Conservation (phyloP, 441 rosid species). For the Lepidium campestre region DNA sequence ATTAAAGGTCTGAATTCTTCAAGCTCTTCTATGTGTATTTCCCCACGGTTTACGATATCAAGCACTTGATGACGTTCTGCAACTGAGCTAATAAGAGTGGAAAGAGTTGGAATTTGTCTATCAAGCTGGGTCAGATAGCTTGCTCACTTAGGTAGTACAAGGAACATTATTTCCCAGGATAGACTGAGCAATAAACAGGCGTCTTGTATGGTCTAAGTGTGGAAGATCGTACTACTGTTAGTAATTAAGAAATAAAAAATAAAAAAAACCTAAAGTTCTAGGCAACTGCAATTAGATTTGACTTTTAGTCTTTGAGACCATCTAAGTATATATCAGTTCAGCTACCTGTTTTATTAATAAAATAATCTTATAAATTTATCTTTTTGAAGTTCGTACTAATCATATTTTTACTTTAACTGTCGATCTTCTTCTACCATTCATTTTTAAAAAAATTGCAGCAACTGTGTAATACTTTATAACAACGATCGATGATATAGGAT, state of each 20-base stretch:
- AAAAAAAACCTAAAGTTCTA: constrained; percentile 26
- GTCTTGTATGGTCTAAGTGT: constrained; percentile 66
- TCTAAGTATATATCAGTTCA: constrained; percentile 28
- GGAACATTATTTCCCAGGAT: constrained; percentile 40
- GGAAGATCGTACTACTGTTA: constrained; percentile 49
- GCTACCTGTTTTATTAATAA: constrained; percentile 23
- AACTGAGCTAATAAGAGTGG: constrained; percentile 52
- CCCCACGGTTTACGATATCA: constrained; percentile 45
- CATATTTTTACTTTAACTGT: neutral
- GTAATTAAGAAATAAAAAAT: constrained; percentile 29
- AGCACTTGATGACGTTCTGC: constrained; percentile 53
- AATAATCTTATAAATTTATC: neutral
- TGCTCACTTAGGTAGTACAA: constrained; percentile 54
- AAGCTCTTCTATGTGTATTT: constrained; percentile 36
- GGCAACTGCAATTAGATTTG: neutral
- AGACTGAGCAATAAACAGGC: constrained; percentile 40
- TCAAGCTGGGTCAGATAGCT: constrained; percentile 57
- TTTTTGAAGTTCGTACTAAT: neutral
- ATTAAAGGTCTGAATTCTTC: constrained; percentile 44
- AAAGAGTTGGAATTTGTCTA: constrained; percentile 49
- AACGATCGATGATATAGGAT: too few relatives aligned
- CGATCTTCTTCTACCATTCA: too few relatives aligned
- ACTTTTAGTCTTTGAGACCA: constrained; percentile 53
- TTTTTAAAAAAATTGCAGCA: too few relatives aligned
- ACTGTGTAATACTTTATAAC: neutral